Percentiles rank a stretch among this genome's conserved stretches.
phyloP scores from a whole-genome alignment of 306 rosid species.

The Pterocarpus macrocarpus region DNA sequence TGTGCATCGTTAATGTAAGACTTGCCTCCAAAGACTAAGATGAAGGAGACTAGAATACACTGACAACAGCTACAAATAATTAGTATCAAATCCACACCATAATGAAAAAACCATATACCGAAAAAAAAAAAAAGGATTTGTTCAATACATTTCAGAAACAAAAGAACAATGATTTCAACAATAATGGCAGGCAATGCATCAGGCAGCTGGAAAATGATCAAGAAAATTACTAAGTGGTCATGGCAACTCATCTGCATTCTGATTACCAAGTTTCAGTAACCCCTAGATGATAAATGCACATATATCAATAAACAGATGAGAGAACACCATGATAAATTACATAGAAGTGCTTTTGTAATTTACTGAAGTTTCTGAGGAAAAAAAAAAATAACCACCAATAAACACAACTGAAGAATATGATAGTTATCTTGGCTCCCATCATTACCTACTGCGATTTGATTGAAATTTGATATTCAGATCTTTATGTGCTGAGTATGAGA shows the following conservation, averaged over 20 bases:
- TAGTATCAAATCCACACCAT: no score
- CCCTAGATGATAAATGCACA: slow-evolving; percentile 64
- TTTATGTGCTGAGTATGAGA: slow-evolving; percentile 91
- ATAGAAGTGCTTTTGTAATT: slow-evolving; percentile 40
- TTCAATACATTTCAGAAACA: slow-evolving; percentile 24
- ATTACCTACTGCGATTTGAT: slow-evolving; percentile 95
- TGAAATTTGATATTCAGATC: slow-evolving; percentile 96
- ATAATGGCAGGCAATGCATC: slow-evolving; percentile 39
- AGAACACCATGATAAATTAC: slow-evolving; percentile 46
- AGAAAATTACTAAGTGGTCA: slow-evolving; percentile 76
- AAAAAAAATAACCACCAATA: slow-evolving; percentile 13
- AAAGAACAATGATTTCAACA: slow-evolving; percentile 37
- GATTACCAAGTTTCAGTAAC: slow-evolving; percentile 80
- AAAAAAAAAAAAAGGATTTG: background rate
- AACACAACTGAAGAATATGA: background rate
- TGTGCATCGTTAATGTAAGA: background rate
- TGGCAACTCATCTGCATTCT: slow-evolving; percentile 70
- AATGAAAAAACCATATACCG: no score
- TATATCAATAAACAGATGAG: slow-evolving; percentile 60
- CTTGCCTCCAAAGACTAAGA: slow-evolving; percentile 24
- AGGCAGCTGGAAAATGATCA: slow-evolving; percentile 63
- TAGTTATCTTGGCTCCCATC: slow-evolving; percentile 40
- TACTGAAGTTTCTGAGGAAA: slow-evolving; percentile 1
- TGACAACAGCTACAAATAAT: no score
- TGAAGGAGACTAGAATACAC: background rate